phyloP scores from a whole-genome alignment of 352 stramenopile species.

The Thraustochytrium striatum region DNA sequence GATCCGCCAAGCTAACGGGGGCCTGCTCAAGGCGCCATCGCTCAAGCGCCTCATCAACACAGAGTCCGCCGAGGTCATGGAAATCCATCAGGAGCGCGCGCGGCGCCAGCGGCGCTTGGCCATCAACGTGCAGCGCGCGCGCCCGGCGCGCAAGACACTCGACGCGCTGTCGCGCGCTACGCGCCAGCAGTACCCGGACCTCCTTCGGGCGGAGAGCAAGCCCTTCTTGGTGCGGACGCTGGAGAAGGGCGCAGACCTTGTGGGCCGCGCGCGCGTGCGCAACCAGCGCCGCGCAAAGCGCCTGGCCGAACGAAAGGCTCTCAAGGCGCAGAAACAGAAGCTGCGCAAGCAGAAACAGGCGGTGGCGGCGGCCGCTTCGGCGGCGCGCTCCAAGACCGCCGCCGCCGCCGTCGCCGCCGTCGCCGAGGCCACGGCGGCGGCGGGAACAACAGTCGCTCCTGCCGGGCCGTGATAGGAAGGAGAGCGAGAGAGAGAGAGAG shows the following conservation, averaged over 20 bases:
- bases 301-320: too few relatives aligned
- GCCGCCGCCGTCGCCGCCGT: too few relatives aligned
- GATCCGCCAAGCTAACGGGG: background rate
- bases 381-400: too few relatives aligned
- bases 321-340: too few relatives aligned
- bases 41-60: background rate
- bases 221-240: constrained; percentile 4
- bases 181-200: background rate
- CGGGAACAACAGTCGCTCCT: too few relatives aligned
- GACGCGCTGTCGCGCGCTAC: background rate
- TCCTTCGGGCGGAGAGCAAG: too few relatives aligned
- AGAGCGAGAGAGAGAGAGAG: too few relatives aligned
- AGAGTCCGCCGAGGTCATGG: background rate
- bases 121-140: background rate
- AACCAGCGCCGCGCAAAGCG: constrained; percentile 20
- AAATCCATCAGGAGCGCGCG: constrained; percentile 1
- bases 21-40: background rate
- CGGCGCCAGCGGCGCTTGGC: background rate
- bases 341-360: too few relatives aligned
- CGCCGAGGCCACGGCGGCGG: too few relatives aligned
- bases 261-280: too few relatives aligned
- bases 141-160: background rate
- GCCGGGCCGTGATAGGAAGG: too few relatives aligned
- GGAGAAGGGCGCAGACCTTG: background rate
- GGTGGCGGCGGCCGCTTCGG: too few relatives aligned